Percentiles rank a stretch among this genome's conserved stretches.
Evolutionary conservation across 106 monocot species (phyloP).

Genomic region (Ottelia alismoides): DNA sequence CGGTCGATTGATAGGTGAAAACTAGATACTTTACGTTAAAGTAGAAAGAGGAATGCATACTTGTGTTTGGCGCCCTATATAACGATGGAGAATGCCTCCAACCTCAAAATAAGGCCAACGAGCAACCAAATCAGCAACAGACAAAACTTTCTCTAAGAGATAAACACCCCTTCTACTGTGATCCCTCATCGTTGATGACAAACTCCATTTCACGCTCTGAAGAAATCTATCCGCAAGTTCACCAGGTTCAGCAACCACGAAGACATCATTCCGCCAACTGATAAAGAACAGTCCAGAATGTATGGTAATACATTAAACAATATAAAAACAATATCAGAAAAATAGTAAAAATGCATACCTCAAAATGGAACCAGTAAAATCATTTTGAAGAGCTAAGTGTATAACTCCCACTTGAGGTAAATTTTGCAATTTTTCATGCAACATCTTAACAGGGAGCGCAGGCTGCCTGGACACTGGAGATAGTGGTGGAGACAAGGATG

Average conservation of each 20-base stretch:
- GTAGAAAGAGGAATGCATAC: slow-evolving; percentile 19
- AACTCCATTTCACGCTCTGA: slow-evolving; percentile 60
- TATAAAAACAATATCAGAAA: not conserved
- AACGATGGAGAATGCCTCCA: slow-evolving; percentile 85
- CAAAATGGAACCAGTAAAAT: slow-evolving; percentile 78
- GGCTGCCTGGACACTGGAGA: slow-evolving; percentile 66
- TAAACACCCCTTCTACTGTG: slow-evolving; percentile 36
- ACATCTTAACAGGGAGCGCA: slow-evolving; percentile 32
- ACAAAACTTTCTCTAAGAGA: slow-evolving; percentile 42
- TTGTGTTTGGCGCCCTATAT: slow-evolving; percentile 96
- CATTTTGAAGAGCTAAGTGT: slow-evolving; percentile 96
- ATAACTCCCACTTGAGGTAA: slow-evolving; percentile 83
- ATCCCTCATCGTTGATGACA: slow-evolving; percentile 39
- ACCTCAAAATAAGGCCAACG: slow-evolving; percentile 69
- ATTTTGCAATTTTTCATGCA: slow-evolving; percentile 84
- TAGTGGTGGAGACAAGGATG: slow-evolving; percentile 38
- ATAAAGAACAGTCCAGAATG: not conserved
- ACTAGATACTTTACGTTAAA: too few species aligned
- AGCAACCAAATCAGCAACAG: slow-evolving; percentile 67
- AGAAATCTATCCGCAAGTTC: slow-evolving; percentile 94
- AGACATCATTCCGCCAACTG: slow-evolving; percentile 99
- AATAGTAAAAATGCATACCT: slow-evolving; percentile 34
- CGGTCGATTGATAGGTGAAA: too few species aligned
- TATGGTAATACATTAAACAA: not conserved
- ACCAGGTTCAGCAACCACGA: slow-evolving; percentile 96